These are phyloP conservation scores for Arabis alpina DNA, from an alignment of 345 rosid species.

Conservation along the genomic window DNA sequence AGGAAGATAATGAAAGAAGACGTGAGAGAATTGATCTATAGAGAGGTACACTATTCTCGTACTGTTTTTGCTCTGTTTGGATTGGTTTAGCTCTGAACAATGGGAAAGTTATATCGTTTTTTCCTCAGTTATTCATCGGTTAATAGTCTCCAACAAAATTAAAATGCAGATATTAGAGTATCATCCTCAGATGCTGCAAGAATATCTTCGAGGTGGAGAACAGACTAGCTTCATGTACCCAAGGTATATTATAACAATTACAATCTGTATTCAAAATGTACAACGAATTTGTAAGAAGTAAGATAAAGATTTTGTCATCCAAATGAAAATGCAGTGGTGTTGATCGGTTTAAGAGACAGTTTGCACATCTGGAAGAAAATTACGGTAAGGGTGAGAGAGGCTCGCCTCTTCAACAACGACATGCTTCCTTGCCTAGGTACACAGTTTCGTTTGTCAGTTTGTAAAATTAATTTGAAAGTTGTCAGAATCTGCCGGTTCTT, in stretches of 20 bases:
- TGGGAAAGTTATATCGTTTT: not conserved
- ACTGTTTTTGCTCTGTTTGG: slow-evolving; percentile 1
- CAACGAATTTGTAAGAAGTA: not conserved
- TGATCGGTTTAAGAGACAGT: slow-evolving; percentile 97
- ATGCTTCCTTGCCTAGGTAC: slow-evolving; percentile 96
- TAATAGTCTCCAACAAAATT: not conserved
- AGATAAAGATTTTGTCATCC: not conserved
- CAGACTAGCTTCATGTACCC: slow-evolving; percentile 99
- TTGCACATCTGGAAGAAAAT: slow-evolving; percentile 96
- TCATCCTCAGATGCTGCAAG: slow-evolving; percentile 97
- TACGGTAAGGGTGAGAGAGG: slow-evolving; percentile 79
- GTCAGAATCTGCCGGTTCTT: not conserved
- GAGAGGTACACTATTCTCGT: slow-evolving; percentile 65
- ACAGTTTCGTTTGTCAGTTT: not conserved
- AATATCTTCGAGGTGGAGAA: slow-evolving; percentile 91
- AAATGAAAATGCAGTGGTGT: slow-evolving; percentile 67
- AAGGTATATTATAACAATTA: slow-evolving; percentile 52
- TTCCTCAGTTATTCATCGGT: not conserved
- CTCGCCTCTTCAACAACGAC: slow-evolving; percentile 83
- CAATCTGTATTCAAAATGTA: not conserved
- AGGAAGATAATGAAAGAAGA: slow-evolving; percentile 89
- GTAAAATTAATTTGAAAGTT: slow-evolving; percentile 3
- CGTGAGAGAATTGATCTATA: slow-evolving; percentile 89
- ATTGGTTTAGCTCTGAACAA: slow-evolving; percentile 14
- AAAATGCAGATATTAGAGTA: slow-evolving; percentile 83